A percentile compares a stretch with the other conserved stretches of the same genome.
Conservation (phyloP, 345 rosid species). For the Arabidopsis arenosa region DNA sequence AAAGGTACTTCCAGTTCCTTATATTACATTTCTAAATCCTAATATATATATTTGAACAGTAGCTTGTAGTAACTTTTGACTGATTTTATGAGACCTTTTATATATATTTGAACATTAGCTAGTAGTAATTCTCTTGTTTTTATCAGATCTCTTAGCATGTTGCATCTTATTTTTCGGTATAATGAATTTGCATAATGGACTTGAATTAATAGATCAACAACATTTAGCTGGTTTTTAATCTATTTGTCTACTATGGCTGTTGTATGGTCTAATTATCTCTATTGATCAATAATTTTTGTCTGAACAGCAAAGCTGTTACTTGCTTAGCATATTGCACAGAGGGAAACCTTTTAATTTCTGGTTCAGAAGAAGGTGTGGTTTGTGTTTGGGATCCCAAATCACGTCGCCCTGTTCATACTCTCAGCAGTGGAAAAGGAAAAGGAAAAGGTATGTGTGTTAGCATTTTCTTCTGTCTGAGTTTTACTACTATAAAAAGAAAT, state of each 20-base stretch:
- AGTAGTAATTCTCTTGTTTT: slow-evolving; percentile 13
- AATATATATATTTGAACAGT: background rate
- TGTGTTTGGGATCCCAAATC: slow-evolving; percentile 67
- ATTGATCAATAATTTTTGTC: slow-evolving; percentile 12
- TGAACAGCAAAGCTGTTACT: slow-evolving; percentile 73
- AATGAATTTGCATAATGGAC: slow-evolving; percentile 9
- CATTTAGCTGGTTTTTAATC: background rate
- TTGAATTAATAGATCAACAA: background rate
- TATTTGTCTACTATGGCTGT: background rate
- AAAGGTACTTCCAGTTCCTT: slow-evolving; percentile 54
- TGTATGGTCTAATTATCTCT: background rate
- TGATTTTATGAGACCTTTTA: background rate
- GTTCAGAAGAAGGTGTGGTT: slow-evolving; percentile 82
- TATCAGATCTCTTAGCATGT: background rate
- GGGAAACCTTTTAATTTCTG: slow-evolving; percentile 69
- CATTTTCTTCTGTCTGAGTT: slow-evolving; percentile 9
- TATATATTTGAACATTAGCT: slow-evolving; percentile 7
- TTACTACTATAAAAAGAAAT: background rate
- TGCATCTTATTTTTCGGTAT: background rate
- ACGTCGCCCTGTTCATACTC: slow-evolving; percentile 55
- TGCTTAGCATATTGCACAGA: slow-evolving; percentile 66
- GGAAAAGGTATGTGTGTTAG: slow-evolving; percentile 53
- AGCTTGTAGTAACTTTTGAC: background rate
- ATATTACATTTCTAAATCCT: slow-evolving; percentile 6
- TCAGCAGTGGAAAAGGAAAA: slow-evolving; percentile 56